phyloP scores from a whole-genome alignment of 208 protist genomes.

The Crithidia acanthocephali region DNA sequence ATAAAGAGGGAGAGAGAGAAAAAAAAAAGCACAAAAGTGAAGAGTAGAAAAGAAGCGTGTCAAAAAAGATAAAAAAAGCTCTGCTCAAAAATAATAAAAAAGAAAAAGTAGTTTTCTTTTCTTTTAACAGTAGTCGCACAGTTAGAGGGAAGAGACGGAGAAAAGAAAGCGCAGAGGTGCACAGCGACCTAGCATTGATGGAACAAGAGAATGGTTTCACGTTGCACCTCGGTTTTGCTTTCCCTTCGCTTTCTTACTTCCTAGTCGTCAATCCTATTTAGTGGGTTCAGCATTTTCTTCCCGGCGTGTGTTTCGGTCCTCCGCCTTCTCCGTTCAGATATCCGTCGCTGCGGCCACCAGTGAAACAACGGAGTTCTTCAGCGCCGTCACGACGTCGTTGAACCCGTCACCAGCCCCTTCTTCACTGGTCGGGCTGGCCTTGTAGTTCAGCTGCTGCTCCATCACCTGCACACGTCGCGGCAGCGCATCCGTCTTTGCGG shows the following conservation, averaged over 20 bases:
- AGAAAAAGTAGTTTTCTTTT: neutral
- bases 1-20: neutral
- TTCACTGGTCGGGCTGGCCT: neutral
- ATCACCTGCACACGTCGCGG: constrained; percentile 19
- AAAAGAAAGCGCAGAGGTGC: too few species aligned
- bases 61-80: too few species aligned
- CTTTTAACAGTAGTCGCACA: constrained; percentile 7
- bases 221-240: too few species aligned
- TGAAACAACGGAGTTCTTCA: constrained; percentile 4
- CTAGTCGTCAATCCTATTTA: neutral
- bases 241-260: neutral
- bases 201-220: too few species aligned
- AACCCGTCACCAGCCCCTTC: neutral
- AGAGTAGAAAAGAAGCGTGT: too few species aligned
- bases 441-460: constrained; percentile 12
- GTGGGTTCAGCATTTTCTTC: too few species aligned
- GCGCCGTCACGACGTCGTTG: neutral
- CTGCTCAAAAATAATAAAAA: neutral
- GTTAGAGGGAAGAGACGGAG: neutral
- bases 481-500: neutral
- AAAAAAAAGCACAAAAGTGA: too few species aligned
- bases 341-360: neutral
- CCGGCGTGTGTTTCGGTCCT: too few species aligned
- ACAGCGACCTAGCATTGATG: too few species aligned
- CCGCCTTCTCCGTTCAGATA: too few species aligned